Evolutionary conservation across 2,329 filamentous ascomycete species (phyloP).

Genomic region (Penicillium griseofulvum): DNA sequence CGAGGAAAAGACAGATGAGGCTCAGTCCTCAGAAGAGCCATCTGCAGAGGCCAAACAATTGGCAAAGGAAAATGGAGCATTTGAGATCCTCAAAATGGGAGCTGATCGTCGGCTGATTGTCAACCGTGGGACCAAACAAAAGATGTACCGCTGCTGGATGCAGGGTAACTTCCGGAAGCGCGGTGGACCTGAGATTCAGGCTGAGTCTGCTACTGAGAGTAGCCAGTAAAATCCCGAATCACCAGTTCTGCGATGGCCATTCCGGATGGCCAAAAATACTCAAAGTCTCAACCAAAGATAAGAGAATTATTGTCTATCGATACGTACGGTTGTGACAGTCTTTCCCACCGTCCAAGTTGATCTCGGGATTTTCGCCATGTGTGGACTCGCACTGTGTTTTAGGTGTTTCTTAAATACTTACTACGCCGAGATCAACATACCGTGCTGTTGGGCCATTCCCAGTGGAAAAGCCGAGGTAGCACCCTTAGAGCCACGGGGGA

Average conservation of each 20-base stretch:
- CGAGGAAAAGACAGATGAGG: not conserved
- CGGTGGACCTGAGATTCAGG: conserved; percentile 4
- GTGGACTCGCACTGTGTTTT: not conserved
- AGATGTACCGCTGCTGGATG: conserved; percentile 95
- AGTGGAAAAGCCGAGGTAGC: not conserved
- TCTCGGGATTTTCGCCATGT: not conserved
- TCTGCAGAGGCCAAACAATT: conserved; percentile 12
- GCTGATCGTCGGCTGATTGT: conserved; percentile 87
- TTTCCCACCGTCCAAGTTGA: not conserved
- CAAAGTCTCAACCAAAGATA: not conserved
- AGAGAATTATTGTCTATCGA: not conserved
- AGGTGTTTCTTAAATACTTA: not conserved
- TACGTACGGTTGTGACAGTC: not conserved
- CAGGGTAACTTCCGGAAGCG: conserved; percentile 46
- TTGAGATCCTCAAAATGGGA: conserved; percentile 75
- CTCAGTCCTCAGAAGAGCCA: conserved; percentile 10
- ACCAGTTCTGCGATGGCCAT: not conserved
- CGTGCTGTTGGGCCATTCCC: not conserved
- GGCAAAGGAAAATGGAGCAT: conserved; percentile 38
- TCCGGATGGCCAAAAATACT: not conserved
- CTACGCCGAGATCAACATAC: not conserved
- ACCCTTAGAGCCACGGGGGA: not conserved
- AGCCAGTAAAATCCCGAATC: conserved; percentile 12
- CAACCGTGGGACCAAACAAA: conserved; percentile 83
- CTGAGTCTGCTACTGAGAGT: not conserved